phyloP scores from a whole-genome alignment of 2,329 filamentous ascomycete genomes.

The Corinectria fuckeliana region DNA sequence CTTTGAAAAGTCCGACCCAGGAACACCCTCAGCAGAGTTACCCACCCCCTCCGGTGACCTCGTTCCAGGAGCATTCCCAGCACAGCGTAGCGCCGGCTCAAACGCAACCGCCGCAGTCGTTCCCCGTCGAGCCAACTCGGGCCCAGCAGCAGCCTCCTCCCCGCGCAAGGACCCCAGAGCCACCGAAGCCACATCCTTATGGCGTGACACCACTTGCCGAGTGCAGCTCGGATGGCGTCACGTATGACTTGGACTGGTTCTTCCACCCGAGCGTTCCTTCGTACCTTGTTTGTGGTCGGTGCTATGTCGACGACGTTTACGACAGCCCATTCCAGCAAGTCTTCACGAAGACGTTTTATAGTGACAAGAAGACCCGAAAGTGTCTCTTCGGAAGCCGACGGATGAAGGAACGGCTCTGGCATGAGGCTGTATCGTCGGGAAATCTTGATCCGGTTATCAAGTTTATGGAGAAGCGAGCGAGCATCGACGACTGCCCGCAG shows the following conservation, averaged over 20 bases:
- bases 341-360: slow-evolving; percentile 33
- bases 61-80: background rate
- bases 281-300: slow-evolving; percentile 46
- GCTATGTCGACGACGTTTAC: slow-evolving; percentile 48
- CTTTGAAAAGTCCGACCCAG: background rate
- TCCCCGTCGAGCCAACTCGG: background rate
- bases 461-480: slow-evolving; percentile 39
- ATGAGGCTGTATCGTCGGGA: slow-evolving; percentile 36
- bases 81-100: background rate
- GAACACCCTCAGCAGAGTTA: background rate
- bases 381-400: slow-evolving; percentile 46
- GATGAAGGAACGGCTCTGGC: slow-evolving; percentile 43
- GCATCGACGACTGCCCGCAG: slow-evolving; percentile 26
- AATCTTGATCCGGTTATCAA: slow-evolving; percentile 36
- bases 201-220: slow-evolving; percentile 31
- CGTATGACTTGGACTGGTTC: slow-evolving; percentile 47
- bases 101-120: background rate
- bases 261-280: slow-evolving; percentile 41
- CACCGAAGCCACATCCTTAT: slow-evolving; percentile 17
- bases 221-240: slow-evolving; percentile 39
- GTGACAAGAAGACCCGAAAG: slow-evolving; percentile 37
- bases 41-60: background rate
- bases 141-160: slow-evolving; percentile 11
- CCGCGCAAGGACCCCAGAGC: slow-evolving; percentile 18
- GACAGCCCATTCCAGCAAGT: slow-evolving; percentile 35